A percentile compares a stretch with the other conserved stretches of the same genome.
Conservation (phyloP, 1,284 basidiomycete species). For the Amylostereum areolatum region DNA sequence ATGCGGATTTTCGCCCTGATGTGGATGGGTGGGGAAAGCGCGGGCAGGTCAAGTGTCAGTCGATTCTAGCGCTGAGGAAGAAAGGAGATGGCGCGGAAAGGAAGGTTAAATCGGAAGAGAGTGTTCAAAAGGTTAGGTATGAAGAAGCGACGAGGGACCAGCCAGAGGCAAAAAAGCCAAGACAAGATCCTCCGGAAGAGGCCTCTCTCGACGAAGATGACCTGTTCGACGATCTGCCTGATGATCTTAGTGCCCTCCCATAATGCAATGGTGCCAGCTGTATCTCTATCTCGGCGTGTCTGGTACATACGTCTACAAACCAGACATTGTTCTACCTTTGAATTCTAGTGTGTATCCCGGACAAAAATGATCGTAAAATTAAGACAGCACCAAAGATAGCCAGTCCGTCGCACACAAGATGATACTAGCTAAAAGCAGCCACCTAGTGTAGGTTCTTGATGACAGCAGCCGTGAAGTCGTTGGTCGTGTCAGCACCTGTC, state of each 20-base stretch:
- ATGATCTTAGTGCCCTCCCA: conserved; percentile 23
- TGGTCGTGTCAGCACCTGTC: conserved; percentile 79
- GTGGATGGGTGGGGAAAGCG: conserved; percentile 72
- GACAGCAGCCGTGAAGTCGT: conserved; percentile 88
- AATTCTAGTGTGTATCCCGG: too few relatives aligned
- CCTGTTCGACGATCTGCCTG: conserved; percentile 37
- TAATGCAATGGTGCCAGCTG: background rate
- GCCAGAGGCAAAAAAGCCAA: conserved; percentile 33
- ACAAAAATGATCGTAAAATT: too few relatives aligned
- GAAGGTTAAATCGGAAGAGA: conserved; percentile 4
- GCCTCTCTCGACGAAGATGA: conserved; percentile 40
- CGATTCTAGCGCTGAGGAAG: conserved; percentile 52
- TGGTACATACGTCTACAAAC: too few relatives aligned
- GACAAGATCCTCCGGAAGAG: conserved; percentile 41
- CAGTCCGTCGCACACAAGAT: too few relatives aligned
- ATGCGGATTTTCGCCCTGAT: conserved; percentile 70
- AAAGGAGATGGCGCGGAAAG: too few relatives aligned
- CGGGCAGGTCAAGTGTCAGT: conserved; percentile 58
- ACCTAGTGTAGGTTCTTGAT: conserved; percentile 58
- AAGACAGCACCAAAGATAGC: too few relatives aligned
- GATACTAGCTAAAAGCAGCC: background rate
- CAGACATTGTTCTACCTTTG: too few relatives aligned
- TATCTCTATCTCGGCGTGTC: too few relatives aligned
- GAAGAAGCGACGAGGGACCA: conserved; percentile 15
- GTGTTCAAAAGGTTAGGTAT: too few relatives aligned